Evolutionary conservation across 495 filamentous ascomycete species (phyloP), one percentile per base, ranked within the genome.

Genomic region (Cenococcum geophilum): DNA sequence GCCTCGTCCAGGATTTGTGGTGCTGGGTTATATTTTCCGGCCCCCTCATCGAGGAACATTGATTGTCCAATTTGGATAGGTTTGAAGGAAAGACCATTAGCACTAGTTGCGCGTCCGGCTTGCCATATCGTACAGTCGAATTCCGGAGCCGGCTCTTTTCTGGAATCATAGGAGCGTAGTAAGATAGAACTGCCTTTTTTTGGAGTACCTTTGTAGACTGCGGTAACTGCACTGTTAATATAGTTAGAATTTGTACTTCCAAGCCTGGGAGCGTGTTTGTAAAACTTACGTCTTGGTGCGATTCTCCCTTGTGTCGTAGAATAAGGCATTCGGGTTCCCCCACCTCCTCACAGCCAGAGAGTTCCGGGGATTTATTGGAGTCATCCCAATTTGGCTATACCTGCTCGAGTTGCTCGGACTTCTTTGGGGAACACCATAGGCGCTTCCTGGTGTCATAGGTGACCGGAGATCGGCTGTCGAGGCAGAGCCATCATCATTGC

Each of bases 71-170:
- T 88, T 64, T 88, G 89, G 42, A 98, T 91, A 0, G 92, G 89
- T 72, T 98, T 98, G 76, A 98, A 98, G 1, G 93, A 95, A 34
- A 95, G 76, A 0, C 88, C 91, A 3, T 89, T 96, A 3, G 93
- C 91, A 54, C 82, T 89, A 1, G 93, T 98, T n/a, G 93, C 93
- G 42, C 95, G 84, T 8, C 93, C 93, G 4, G 93, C 93, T 73
- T 98, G 82, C 93, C 93, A 98, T 55, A 98, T 89, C 14, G 82
- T 95, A 72, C 91, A 96, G 67, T 95, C 85, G 60, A 89, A 89
- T 71, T 95, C 90, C 0, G 92, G 87, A 4, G 89, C 82, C 0
- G 91, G 87, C 72, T 97, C 92, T 72, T 87, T 90, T 62, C 90
- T 83, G 23, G 95, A 97, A 65, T 96, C 92, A 69, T 97, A 98